Percentiles rank a stretch among this genome's conserved stretches.
These are phyloP conservation scores for Venturia aucupariae DNA, from an alignment of 2,329 filamentous ascomycete species.

Conservation along the genomic window DNA sequence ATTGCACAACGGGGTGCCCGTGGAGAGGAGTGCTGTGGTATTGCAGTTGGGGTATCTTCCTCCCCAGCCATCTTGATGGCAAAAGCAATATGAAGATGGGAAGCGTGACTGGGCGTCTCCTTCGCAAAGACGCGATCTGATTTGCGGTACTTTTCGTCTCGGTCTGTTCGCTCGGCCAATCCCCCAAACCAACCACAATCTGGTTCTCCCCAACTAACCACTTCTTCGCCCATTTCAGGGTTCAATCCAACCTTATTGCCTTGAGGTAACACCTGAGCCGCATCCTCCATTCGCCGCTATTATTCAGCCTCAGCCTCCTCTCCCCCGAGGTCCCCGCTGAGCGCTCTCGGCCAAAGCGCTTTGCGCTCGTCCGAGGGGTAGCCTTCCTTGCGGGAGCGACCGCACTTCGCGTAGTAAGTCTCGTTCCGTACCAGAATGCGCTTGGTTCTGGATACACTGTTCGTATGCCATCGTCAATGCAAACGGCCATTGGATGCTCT, in stretches of 20 bases:
- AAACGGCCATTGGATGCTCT: not conserved
- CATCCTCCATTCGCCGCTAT: not conserved
- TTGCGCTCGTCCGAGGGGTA: not conserved
- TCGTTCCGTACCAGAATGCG: not conserved
- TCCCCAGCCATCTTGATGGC: no score
- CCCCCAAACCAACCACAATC: not conserved
- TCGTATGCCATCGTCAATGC: not conserved
- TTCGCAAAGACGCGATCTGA: not conserved
- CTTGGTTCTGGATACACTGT: not conserved
- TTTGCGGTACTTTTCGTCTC: no score
- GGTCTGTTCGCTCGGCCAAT: no score
- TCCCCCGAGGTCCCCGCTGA: no score
- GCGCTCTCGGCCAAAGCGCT: not conserved
- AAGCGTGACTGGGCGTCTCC: not conserved
- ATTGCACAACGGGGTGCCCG: no score
- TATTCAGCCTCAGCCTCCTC: not conserved
- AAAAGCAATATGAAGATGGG: no score
- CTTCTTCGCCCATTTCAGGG: not conserved
- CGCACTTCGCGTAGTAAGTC: not conserved
- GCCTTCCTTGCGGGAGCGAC: not conserved
- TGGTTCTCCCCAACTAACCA: not conserved
- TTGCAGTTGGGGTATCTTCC: no score
- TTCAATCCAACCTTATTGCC: conserved; percentile 1
- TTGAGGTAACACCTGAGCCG: not conserved
- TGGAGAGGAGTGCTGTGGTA: no score